Conservation (phyloP, 768 basidiomycete genomes). For the Xerocomus spinulosus region DNA sequence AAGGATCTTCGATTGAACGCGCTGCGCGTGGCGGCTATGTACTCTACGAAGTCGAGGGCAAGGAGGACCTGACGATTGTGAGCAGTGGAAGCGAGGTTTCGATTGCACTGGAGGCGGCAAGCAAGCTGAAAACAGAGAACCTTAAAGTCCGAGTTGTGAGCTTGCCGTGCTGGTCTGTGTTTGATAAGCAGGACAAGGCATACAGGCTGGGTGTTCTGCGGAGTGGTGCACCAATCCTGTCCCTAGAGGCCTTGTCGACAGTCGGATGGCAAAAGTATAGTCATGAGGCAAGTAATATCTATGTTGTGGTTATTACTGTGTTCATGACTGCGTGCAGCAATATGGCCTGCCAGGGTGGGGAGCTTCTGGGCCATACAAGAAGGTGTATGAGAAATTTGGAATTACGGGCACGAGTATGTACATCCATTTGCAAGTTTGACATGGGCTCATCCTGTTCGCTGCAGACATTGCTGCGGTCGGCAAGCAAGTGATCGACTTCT, state of each 20-base stretch:
- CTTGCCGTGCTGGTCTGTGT: slow-evolving; percentile 87
- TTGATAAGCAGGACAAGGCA: slow-evolving; percentile 72
- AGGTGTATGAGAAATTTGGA: slow-evolving; percentile 90
- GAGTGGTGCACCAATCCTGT: slow-evolving; percentile 85
- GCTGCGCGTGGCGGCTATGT: slow-evolving; percentile 88
- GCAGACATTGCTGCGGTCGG: slow-evolving; percentile 73
- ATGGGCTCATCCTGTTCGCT: slow-evolving; percentile 5
- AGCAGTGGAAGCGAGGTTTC: slow-evolving; percentile 85
- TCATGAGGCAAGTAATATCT: slow-evolving; percentile 55
- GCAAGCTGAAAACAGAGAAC: slow-evolving; percentile 71
- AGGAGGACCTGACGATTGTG: slow-evolving; percentile 86
- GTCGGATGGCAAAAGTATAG: slow-evolving; percentile 87
- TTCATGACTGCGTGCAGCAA: slow-evolving; percentile 41
- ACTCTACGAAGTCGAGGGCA: slow-evolving; percentile 63
- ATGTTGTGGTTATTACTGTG: neutral
- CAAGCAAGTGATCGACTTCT: slow-evolving; percentile 84
- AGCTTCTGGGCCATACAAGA: slow-evolving; percentile 83
- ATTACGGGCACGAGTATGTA: slow-evolving; percentile 69
- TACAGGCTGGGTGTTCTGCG: slow-evolving; percentile 84
- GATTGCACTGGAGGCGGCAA: slow-evolving; percentile 84
- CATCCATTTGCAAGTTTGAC: neutral
- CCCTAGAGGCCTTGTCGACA: slow-evolving; percentile 81
- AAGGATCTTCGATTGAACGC: slow-evolving; percentile 78
- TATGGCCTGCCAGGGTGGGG: slow-evolving; percentile 76
- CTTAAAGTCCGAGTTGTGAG: slow-evolving; percentile 80